Evolutionary conservation across 2,329 filamentous ascomycete genomes (phyloP).

Genomic region (Trichoderma pleuroti): DNA sequence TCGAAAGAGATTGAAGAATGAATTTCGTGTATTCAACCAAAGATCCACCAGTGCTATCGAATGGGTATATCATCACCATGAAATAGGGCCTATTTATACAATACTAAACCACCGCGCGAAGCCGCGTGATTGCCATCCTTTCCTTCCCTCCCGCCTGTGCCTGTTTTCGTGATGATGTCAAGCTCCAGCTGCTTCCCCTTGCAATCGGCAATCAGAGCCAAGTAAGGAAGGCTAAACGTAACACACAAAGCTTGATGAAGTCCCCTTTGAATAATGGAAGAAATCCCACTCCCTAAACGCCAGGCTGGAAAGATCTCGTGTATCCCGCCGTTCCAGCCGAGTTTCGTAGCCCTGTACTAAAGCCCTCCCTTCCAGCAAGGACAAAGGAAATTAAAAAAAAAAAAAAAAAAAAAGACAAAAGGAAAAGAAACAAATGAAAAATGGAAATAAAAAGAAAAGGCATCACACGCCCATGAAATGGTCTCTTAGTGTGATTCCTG

Average conservation of each 20-base stretch:
- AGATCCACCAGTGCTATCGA: slow-evolving; percentile 15
- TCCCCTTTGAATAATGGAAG: slow-evolving; percentile 1
- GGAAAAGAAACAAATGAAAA: not conserved
- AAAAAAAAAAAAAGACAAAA: not conserved
- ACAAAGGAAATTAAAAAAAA: not conserved
- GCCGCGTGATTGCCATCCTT: slow-evolving; percentile 14
- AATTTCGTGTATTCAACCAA: slow-evolving; percentile 18
- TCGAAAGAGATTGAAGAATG: not conserved
- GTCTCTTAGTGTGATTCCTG: slow-evolving; percentile 7
- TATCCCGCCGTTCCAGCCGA: slow-evolving; percentile 9
- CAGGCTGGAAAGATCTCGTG: slow-evolving; percentile 3
- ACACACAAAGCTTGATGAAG: not conserved
- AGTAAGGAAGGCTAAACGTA: slow-evolving; percentile 11
- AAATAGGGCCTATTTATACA: slow-evolving; percentile 23
- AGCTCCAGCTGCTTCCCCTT: slow-evolving; percentile 5
- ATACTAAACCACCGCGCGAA: slow-evolving; percentile 5
- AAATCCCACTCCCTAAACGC: not conserved
- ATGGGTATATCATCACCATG: slow-evolving; percentile 24
- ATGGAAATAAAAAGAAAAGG: not conserved
- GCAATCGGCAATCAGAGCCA: not conserved
- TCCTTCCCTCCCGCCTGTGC: slow-evolving; percentile 8
- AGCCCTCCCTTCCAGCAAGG: slow-evolving; percentile 2
- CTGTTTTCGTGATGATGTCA: slow-evolving; percentile 16
- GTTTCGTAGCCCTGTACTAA: slow-evolving; percentile 2
- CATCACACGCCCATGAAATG: not conserved